Evolutionary conservation across 192 early-diverging fungal genomes (phyloP), one percentile per base, ranked within the genome.

Genomic region (Linnemannia zychae): DNA sequence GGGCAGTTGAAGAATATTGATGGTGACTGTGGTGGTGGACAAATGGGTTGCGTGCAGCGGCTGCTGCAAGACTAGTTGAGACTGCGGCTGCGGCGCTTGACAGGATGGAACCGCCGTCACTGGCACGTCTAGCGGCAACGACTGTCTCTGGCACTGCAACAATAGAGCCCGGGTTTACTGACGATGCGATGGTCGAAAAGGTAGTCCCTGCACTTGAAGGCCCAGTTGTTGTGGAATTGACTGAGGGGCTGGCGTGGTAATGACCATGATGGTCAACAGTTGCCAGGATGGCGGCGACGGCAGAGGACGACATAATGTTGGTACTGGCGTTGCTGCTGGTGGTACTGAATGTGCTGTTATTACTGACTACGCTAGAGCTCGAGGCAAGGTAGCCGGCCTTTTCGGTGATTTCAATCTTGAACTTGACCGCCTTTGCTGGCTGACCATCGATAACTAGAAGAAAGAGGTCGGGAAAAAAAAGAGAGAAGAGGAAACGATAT

Each of bases 71-170:
- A n/a, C 82, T 79, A n/a, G 73, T 68, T 1, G 83, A 60, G 1
- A 85, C 37, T 16, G 78, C 83, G 12, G 78, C 83, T 24, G 83
- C 83, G 13, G 83, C 78, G n/a, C 60, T 76, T 5, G 77, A 85
- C 1, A 85, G 70, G 48, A 85, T 79, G 3, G 83, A 85, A 4
- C 83, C 83, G 7, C 83, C 83, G 40, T 85, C 83, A 57, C 83
- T 85, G 31, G 83, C 83, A 37, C 83, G 83, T 18, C 83, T 67
- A 31, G 34, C 20, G 24, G 70, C 72, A 0, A 69, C 37, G 9
- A 63, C 12, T 11, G 33, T 37, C 4, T 75, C 77, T 1, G 72
- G 76, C 9, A 28, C 53, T 31, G n/a, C 38, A 7, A 52, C 40
- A 44, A 44, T 44, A 9, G 40, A 44, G 40, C 40, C 9, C 9